phyloP scores from a whole-genome alignment of 208 protist species.

The Trypanosoma lewisi region DNA sequence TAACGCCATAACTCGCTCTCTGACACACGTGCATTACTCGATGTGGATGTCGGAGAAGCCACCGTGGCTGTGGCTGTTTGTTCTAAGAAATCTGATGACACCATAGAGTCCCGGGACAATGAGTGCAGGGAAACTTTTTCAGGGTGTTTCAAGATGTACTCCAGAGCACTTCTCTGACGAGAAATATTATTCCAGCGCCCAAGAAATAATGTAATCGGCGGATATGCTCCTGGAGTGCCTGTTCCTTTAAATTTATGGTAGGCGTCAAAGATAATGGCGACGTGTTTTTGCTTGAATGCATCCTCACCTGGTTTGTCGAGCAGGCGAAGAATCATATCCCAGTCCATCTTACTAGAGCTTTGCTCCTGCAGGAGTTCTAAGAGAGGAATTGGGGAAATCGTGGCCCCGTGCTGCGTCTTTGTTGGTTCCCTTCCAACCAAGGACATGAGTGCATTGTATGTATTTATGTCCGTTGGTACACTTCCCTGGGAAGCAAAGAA shows the following conservation, averaged over 20 bases:
- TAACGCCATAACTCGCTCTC: slow-evolving; percentile 81
- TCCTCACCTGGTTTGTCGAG: slow-evolving; percentile 71
- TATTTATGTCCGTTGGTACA: slow-evolving; percentile 61
- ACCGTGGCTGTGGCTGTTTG: neutral
- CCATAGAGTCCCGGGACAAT: slow-evolving; percentile 39
- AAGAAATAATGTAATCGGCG: slow-evolving; percentile 73
- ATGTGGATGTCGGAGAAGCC: slow-evolving; percentile 9
- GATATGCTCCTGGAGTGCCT: slow-evolving; percentile 46
- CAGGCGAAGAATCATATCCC: slow-evolving; percentile 70
- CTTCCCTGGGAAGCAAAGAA: slow-evolving; percentile 82
- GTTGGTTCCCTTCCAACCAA: slow-evolving; percentile 61
- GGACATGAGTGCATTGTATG: slow-evolving; percentile 73
- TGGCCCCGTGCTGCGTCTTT: slow-evolving; percentile 47
- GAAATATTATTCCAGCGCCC: slow-evolving; percentile 73
- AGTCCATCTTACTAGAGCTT: slow-evolving; percentile 47
- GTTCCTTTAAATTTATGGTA: slow-evolving; percentile 79
- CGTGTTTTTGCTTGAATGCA: slow-evolving; percentile 67
- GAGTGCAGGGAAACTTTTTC: slow-evolving; percentile 75
- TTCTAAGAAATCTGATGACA: slow-evolving; percentile 55
- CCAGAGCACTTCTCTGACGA: slow-evolving; percentile 68
- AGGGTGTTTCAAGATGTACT: slow-evolving; percentile 83
- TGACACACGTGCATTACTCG: slow-evolving; percentile 20
- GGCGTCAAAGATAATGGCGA: slow-evolving; percentile 83
- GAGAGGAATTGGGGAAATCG: slow-evolving; percentile 75
- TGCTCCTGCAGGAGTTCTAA: slow-evolving; percentile 61